Conservation (phyloP, 2,329 filamentous ascomycete genomes). For the Claviceps africana region DNA sequence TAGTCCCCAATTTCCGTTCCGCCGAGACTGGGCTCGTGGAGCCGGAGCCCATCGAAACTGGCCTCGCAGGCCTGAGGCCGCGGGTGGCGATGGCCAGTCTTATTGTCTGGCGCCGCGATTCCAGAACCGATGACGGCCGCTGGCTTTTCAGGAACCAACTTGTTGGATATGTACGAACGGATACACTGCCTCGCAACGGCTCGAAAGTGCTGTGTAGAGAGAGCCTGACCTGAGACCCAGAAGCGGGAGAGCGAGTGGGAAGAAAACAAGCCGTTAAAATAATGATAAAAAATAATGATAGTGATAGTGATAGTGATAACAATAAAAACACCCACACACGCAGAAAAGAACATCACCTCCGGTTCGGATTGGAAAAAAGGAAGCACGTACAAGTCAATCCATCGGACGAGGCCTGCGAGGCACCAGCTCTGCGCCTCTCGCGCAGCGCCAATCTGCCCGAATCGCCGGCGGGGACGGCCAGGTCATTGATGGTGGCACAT, state of each 20-base stretch:
- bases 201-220: slow-evolving; percentile 22
- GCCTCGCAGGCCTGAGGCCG: not conserved
- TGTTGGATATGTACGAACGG: slow-evolving; percentile 16
- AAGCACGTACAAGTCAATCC: slow-evolving; percentile 1
- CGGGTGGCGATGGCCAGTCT: not conserved
- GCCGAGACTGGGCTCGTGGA: not conserved
- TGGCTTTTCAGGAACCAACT: slow-evolving; percentile 9
- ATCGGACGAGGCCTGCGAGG: not conserved
- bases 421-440: slow-evolving; percentile 3
- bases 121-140: not conserved
- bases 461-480: slow-evolving; percentile 24
- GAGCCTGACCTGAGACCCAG: slow-evolving; percentile 13
- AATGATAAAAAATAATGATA: not conserved
- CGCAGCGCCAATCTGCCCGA: not conserved
- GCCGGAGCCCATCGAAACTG: not conserved
- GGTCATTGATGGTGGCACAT: slow-evolving; percentile 73
- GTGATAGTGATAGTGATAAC: too few relatives aligned
- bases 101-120: not conserved
- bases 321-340: too few relatives aligned
- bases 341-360: not conserved
- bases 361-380: not conserved
- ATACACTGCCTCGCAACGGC: slow-evolving; percentile 21
- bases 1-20: not conserved
- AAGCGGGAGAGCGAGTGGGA: not conserved
- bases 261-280: not conserved